These are phyloP conservation scores for Exserohilum rostratum DNA, from an alignment of 2,329 filamentous ascomycete genomes.

Conservation along the genomic window DNA sequence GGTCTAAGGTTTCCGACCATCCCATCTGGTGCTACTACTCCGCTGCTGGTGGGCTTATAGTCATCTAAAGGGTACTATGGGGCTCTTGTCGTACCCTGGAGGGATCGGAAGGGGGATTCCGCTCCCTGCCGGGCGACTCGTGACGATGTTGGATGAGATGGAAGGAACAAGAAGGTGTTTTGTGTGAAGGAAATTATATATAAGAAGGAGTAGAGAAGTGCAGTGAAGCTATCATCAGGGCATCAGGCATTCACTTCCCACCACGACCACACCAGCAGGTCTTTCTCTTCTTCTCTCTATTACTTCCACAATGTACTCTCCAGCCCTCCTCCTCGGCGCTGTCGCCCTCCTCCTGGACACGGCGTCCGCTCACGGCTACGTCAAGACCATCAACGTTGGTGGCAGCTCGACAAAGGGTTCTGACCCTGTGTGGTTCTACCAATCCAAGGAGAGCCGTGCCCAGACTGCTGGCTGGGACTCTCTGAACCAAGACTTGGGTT, in stretches of 20 bases:
- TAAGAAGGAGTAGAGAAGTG: conserved; percentile 2
- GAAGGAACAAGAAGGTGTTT: too few relatives aligned
- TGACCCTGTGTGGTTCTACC: conserved; percentile 44
- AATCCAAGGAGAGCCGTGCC: conserved; percentile 26
- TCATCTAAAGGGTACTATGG: conserved; percentile 12
- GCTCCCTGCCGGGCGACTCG: not conserved
- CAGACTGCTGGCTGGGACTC: conserved; percentile 45
- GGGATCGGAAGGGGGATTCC: conserved; percentile 2
- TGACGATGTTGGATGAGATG: not conserved
- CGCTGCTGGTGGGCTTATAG: conserved; percentile 7
- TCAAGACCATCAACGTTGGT: conserved; percentile 32
- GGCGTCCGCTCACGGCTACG: conserved; percentile 40
- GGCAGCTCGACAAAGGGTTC: conserved; percentile 35
- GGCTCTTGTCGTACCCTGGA: conserved; percentile 3
- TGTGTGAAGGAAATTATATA: not conserved
- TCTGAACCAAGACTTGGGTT: conserved; percentile 47
- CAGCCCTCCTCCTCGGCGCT: conserved; percentile 26
- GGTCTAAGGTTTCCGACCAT: conserved; percentile 4
- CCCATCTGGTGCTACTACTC: conserved; percentile 6
- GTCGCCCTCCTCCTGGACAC: conserved; percentile 28
- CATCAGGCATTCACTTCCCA: not conserved
- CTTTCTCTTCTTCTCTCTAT: too few relatives aligned
- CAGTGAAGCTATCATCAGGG: not conserved
- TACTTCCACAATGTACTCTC: conserved; percentile 23
- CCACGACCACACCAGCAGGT: not conserved